These are phyloP conservation scores for Ceratobasidium papillatum DNA, from an alignment of 1,284 basidiomycete species.

Conservation along the genomic window DNA sequence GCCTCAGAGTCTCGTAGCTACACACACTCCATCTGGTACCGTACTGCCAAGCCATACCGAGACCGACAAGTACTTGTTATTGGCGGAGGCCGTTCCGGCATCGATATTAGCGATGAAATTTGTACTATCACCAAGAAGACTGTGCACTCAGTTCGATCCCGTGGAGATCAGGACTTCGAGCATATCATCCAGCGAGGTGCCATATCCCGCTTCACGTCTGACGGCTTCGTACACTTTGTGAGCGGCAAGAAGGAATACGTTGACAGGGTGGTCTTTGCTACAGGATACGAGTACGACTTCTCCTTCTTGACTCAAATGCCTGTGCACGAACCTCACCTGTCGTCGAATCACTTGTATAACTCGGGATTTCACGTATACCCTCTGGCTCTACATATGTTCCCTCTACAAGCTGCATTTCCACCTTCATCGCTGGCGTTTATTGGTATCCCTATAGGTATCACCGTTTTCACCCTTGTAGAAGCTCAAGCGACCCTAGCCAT, in stretches of 20 bases:
- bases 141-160: constrained; percentile 61
- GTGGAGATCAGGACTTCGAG: constrained; percentile 19
- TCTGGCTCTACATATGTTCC: constrained; percentile 63
- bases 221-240: constrained; percentile 27
- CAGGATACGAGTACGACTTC: constrained; percentile 71
- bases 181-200: constrained; percentile 21
- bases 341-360: constrained; percentile 62
- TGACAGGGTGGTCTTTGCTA: constrained; percentile 73
- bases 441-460: constrained; percentile 64
- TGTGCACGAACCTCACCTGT: constrained; percentile 50
- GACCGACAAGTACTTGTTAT: constrained; percentile 68
- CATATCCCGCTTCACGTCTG: constrained; percentile 29
- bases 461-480: constrained; percentile 72
- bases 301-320: constrained; percentile 28
- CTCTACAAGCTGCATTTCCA: constrained; percentile 59
- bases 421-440: constrained; percentile 68
- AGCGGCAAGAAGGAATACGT: constrained; percentile 50
- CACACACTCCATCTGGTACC: constrained; percentile 72
- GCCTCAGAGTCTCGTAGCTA: constrained; percentile 54
- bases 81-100: constrained; percentile 74
- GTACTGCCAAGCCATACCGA: constrained; percentile 57
- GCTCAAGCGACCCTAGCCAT: constrained; percentile 60
- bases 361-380: constrained; percentile 72
- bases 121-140: constrained; percentile 56
- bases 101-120: constrained; percentile 66